These are phyloP conservation scores for Themeda triandra DNA, from an alignment of 176 grass and related monocot species.

Conservation along the genomic window DNA sequence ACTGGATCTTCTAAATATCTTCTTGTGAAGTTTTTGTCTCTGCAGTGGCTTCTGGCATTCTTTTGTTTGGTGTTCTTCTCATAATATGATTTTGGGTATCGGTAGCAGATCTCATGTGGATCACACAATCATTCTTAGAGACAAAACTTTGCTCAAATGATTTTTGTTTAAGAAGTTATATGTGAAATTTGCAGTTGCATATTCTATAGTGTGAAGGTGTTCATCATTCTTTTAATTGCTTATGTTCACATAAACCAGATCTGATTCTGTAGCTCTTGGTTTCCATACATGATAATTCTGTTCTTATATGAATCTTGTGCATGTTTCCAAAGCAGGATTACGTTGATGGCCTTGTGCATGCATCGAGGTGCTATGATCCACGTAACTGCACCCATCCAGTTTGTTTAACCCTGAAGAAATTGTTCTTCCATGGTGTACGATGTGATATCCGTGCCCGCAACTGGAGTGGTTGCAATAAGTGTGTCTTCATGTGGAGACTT, in stretches of 20 bases:
- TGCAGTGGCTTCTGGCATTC: not conserved
- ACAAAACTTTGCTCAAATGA: not conserved
- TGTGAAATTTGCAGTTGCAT: not conserved
- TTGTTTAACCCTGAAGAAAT: slow-evolving; percentile 56
- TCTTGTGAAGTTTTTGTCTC: not conserved
- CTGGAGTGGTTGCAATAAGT: slow-evolving; percentile 51
- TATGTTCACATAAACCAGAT: not conserved
- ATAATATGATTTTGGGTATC: not conserved
- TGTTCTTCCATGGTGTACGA: slow-evolving; percentile 71
- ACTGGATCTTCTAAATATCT: not conserved
- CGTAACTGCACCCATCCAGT: slow-evolving; percentile 36
- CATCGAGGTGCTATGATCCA: slow-evolving; percentile 56
- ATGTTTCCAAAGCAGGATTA: slow-evolving; percentile 55
- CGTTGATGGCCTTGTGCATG: slow-evolving; percentile 64
- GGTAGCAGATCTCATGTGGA: not conserved
- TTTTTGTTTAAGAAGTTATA: not conserved
- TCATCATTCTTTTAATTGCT: not conserved
- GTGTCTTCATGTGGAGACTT: slow-evolving; percentile 78
- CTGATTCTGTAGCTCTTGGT: not conserved
- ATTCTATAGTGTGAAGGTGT: not conserved
- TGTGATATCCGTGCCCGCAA: slow-evolving; percentile 42
- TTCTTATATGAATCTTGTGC: slow-evolving; percentile 1
- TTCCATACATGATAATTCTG: not conserved
- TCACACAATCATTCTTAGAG: not conserved
- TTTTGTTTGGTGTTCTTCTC: not conserved